Percentiles rank a stretch among this genome's conserved stretches.
Evolutionary conservation across 78 protist species (phyloP).

Genomic region (Trichosphaerium sp.): DNA sequence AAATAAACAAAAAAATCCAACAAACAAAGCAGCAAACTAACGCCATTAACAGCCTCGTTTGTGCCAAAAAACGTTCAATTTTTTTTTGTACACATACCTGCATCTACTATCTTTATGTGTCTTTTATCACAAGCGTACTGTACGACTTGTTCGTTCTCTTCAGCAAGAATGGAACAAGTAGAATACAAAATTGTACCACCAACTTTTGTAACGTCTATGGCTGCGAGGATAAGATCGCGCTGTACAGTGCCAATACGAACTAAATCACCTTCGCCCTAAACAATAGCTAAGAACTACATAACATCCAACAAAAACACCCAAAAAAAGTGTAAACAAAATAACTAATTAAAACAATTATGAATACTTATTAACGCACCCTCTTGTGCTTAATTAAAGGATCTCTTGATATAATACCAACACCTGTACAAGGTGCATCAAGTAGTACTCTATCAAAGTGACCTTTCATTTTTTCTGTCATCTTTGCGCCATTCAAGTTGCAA

Average conservation of each 20-base stretch:
- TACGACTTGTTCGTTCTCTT: conserved; percentile 96
- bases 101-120: conserved; percentile 66
- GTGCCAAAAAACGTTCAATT: no score
- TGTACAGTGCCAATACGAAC: conserved; percentile 69
- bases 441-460: conserved; percentile 93
- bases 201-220: conserved; percentile 80
- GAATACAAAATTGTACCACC: conserved; percentile 91
- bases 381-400: conserved; percentile 75
- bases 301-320: not conserved
- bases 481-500: conserved; percentile 88
- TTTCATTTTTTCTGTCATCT: conserved; percentile 48
- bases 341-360: conserved; percentile 1
- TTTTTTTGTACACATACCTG: no score
- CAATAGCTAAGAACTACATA: not conserved
- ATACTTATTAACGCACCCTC: conserved; percentile 7
- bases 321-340: not conserved
- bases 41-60: no score
- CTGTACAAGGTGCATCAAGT: conserved; percentile 99
- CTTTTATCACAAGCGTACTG: conserved; percentile 88
- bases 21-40: no score
- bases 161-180: conserved; percentile 74
- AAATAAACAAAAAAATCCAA: no score
- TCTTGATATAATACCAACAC: conserved; percentile 94
- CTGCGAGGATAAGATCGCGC: conserved; percentile 86
- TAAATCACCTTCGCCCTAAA: conserved; percentile 75